Conservation (phyloP, 1,139 yeast species). For the Sugiyamaella grinbergsii region DNA sequence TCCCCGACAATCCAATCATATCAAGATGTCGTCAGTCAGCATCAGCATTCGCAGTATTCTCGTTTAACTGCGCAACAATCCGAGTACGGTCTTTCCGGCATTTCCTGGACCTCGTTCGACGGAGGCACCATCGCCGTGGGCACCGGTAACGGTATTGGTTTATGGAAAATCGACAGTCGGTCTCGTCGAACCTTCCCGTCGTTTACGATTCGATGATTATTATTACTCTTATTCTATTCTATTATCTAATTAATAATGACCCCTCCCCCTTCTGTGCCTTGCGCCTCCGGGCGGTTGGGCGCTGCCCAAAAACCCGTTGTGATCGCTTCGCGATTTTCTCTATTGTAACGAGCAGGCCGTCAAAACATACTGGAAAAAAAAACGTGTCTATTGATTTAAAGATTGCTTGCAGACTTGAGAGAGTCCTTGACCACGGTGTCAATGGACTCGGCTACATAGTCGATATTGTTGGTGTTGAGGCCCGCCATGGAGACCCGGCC, state of each 20-base stretch:
- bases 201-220: slow-evolving; percentile 31
- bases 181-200: slow-evolving; percentile 38
- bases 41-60: slow-evolving; percentile 20
- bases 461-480: slow-evolving; percentile 75
- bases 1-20: slow-evolving; percentile 27
- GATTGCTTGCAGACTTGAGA: slow-evolving; percentile 12
- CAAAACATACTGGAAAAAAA: background rate
- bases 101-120: slow-evolving; percentile 42
- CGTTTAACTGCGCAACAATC: slow-evolving; percentile 22
- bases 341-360: no score
- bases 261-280: background rate
- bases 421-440: slow-evolving; percentile 50
- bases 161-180: slow-evolving; percentile 40
- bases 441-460: slow-evolving; percentile 76
- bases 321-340: slow-evolving; percentile 13
- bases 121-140: slow-evolving; percentile 44
- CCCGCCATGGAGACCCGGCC: slow-evolving; percentile 96
- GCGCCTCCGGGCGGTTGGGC: slow-evolving; percentile 9
- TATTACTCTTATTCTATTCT: background rate
- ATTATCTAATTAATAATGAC: background rate
- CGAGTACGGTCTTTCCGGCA: slow-evolving; percentile 42
- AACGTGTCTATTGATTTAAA: slow-evolving; percentile 8
- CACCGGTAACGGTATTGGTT: slow-evolving; percentile 42
- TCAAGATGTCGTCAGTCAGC: slow-evolving; percentile 26
- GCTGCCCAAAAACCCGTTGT: slow-evolving; percentile 4